These are phyloP conservation scores for Fusarium sp. DNA, from an alignment of 2,329 filamentous ascomycete genomes.

Conservation along the genomic window DNA sequence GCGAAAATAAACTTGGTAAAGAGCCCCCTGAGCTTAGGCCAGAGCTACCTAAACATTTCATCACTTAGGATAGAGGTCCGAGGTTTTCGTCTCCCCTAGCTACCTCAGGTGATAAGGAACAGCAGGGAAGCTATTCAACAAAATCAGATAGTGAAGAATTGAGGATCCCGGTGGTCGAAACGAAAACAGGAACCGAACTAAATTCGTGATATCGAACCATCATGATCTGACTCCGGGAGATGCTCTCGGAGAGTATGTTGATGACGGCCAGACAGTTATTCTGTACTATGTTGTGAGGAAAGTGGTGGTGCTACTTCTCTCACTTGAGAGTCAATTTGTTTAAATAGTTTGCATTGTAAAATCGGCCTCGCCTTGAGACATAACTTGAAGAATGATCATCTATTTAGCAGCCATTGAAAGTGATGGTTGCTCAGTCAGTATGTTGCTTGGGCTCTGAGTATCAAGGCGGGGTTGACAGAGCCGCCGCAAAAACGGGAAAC, in stretches of 20 bases:
- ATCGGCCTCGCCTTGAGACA: background rate
- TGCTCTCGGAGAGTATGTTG: conserved; percentile 4
- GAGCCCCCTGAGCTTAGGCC: background rate
- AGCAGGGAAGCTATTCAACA: background rate
- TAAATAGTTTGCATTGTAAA: background rate
- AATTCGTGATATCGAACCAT: conserved; percentile 42
- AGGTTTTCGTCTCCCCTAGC: background rate
- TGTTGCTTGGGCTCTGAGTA: background rate
- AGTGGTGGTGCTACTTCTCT: background rate
- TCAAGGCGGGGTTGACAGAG: conserved; percentile 6
- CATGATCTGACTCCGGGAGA: conserved; percentile 36
- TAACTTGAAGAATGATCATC: background rate
- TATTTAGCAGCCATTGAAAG: background rate
- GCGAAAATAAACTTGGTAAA: background rate
- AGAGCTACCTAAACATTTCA: background rate
- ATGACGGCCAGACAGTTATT: too few relatives aligned
- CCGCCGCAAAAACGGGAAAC: conserved; percentile 16
- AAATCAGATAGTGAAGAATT: background rate
- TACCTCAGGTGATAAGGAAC: background rate
- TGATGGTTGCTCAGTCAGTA: background rate
- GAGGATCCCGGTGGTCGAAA: background rate
- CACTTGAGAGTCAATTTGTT: background rate
- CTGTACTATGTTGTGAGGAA: background rate
- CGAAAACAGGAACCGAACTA: background rate
- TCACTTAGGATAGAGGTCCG: background rate